A percentile compares a stretch with the other conserved stretches of the same genome.
Evolutionary conservation across 2,329 filamentous ascomycete genomes (phyloP).

Genomic region (Aspergillus pseudonomiae): DNA sequence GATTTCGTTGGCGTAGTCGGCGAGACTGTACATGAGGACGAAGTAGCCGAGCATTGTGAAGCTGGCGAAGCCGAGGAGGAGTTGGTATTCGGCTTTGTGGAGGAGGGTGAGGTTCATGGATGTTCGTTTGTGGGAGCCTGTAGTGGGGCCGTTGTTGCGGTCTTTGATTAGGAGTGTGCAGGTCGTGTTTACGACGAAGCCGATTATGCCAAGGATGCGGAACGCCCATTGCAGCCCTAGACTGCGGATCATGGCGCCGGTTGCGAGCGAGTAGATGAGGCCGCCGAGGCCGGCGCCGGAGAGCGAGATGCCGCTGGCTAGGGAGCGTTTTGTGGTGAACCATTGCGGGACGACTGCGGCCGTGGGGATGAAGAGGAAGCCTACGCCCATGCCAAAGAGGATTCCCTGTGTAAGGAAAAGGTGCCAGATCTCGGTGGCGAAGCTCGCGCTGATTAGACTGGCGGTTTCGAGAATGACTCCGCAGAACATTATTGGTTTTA

Average conservation of each 20-base stretch:
- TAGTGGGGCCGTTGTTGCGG: background rate
- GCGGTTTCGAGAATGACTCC: slow-evolving; percentile 38
- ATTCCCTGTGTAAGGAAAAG: slow-evolving; percentile 47
- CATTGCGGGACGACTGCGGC: slow-evolving; percentile 45
- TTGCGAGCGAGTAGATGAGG: slow-evolving; percentile 38
- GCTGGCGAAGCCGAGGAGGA: slow-evolving; percentile 38
- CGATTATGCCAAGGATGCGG: slow-evolving; percentile 35
- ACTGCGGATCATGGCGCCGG: slow-evolving; percentile 40
- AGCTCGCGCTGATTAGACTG: slow-evolving; percentile 43
- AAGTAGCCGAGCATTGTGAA: slow-evolving; percentile 36
- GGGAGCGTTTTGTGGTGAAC: slow-evolving; percentile 43
- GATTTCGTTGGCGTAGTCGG: slow-evolving; percentile 50
- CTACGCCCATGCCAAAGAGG: slow-evolving; percentile 44
- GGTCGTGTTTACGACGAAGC: slow-evolving; percentile 40
- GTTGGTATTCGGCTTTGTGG: background rate
- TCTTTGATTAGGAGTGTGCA: slow-evolving; percentile 32
- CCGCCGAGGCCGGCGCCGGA: slow-evolving; percentile 48
- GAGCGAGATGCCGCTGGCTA: slow-evolving; percentile 46
- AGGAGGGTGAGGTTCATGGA: background rate
- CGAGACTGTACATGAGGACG: background rate
- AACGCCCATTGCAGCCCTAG: slow-evolving; percentile 47
- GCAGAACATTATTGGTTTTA: slow-evolving; percentile 30
- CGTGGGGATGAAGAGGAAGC: slow-evolving; percentile 44
- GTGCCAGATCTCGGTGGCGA: slow-evolving; percentile 42
- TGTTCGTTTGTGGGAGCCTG: background rate